Percentiles rank a stretch among this genome's conserved stretches.
Evolutionary conservation across 2,329 filamentous ascomycete genomes (phyloP).

Genomic region (Cladobotryum mycophilum): DNA sequence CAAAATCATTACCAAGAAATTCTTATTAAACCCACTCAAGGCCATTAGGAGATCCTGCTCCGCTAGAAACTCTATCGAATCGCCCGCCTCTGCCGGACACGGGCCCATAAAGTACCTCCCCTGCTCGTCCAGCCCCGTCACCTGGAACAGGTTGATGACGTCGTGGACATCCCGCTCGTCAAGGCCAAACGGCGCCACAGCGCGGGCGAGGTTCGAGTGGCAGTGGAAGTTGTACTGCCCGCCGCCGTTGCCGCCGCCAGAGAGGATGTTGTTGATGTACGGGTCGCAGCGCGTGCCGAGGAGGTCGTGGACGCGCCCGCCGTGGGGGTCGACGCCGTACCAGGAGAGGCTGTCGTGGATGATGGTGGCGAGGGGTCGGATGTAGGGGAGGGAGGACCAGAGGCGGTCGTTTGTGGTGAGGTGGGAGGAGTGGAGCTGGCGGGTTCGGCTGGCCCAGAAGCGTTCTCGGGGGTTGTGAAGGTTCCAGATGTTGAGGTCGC

Average conservation of each 20-base stretch:
- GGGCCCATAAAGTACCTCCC: slow-evolving; percentile 73
- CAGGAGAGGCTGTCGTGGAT: slow-evolving; percentile 57
- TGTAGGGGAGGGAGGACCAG: slow-evolving; percentile 72
- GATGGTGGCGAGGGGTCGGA: slow-evolving; percentile 69
- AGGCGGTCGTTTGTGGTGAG: slow-evolving; percentile 65
- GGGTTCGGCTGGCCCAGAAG: slow-evolving; percentile 75
- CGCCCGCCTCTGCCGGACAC: slow-evolving; percentile 47
- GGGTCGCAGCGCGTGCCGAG: slow-evolving; percentile 80
- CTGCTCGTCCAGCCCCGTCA: slow-evolving; percentile 66
- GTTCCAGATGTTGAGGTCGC: slow-evolving; percentile 80
- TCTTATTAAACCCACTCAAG: slow-evolving; percentile 37
- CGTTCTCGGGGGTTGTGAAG: slow-evolving; percentile 68
- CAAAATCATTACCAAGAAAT: background rate
- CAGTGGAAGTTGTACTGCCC: slow-evolving; percentile 74
- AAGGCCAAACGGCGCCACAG: slow-evolving; percentile 62
- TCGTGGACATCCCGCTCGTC: slow-evolving; percentile 74
- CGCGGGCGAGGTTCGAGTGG: slow-evolving; percentile 72
- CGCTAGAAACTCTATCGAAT: slow-evolving; percentile 70
- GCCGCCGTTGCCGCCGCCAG: slow-evolving; percentile 59
- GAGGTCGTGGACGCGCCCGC: slow-evolving; percentile 68
- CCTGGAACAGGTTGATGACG: slow-evolving; percentile 81
- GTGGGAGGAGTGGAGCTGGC: slow-evolving; percentile 72
- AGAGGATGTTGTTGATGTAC: slow-evolving; percentile 71
- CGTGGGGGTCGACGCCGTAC: slow-evolving; percentile 56
- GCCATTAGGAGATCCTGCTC: slow-evolving; percentile 67